A percentile compares a stretch with the other conserved stretches of the same genome.
phyloP scores from a whole-genome alignment of 2,329 filamentous ascomycete genomes.

The Neodidymelliopsis sp. region DNA sequence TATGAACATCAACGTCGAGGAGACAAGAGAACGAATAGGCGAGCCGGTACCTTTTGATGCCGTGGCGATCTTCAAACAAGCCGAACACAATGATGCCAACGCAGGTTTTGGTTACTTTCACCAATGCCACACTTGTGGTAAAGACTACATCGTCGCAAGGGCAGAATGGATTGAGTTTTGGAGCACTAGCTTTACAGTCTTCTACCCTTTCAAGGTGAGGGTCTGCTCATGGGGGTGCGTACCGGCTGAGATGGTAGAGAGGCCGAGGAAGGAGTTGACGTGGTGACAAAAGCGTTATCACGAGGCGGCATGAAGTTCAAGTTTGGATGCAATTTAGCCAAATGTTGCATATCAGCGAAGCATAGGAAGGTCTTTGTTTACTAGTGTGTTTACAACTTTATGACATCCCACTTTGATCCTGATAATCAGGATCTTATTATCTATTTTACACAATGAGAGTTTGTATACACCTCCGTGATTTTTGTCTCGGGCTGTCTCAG shows the following conservation, averaged over 20 bases:
- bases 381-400: background rate
- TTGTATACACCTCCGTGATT: background rate
- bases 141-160: constrained; percentile 35
- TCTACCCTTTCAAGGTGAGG: constrained; percentile 33
- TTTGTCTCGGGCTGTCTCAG: background rate
- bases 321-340: background rate
- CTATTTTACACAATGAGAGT: background rate
- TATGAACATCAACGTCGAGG: constrained; percentile 9
- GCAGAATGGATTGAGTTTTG: constrained; percentile 47
- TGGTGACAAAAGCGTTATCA: background rate
- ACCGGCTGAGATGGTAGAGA: constrained; percentile 25
- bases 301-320: background rate
- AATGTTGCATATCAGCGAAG: constrained; percentile 4
- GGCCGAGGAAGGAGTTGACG: constrained; percentile 17
- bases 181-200: constrained; percentile 11
- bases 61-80: constrained; percentile 23
- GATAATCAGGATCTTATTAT: background rate
- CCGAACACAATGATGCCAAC: constrained; percentile 21
- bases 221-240: constrained; percentile 47
- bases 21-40: constrained; percentile 12
- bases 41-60: constrained; percentile 18
- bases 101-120: constrained; percentile 29
- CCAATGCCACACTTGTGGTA: constrained; percentile 37
- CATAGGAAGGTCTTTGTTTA: background rate
- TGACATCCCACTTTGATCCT: too few species aligned